phyloP scores from a whole-genome alignment of 345 rosid genomes.

The Laguncularia racemosa region DNA sequence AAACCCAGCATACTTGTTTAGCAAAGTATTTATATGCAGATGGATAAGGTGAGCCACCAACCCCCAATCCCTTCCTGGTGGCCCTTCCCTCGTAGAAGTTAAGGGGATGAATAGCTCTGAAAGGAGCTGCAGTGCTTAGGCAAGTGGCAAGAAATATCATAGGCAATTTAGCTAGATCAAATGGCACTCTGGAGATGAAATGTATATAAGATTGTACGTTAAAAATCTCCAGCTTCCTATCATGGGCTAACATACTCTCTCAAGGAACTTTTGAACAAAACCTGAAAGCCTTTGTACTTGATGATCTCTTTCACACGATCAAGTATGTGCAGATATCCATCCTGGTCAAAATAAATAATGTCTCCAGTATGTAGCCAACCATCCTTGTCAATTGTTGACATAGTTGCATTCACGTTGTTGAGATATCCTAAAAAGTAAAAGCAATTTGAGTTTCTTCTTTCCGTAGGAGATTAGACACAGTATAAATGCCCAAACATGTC shows the following conservation, averaged over 20 bases:
- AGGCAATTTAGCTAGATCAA: too few relatives aligned
- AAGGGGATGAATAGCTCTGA: too few relatives aligned
- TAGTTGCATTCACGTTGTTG: slow-evolving; percentile 56
- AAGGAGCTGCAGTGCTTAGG: too few relatives aligned
- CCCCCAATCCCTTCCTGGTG: too few relatives aligned
- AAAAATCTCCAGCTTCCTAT: too few relatives aligned
- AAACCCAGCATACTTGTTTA: neutral
- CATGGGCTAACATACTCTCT: too few relatives aligned
- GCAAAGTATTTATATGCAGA: neutral
- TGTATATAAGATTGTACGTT: too few relatives aligned
- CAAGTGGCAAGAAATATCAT: too few relatives aligned
- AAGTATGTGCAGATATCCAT: slow-evolving; percentile 58
- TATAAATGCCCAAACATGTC: neutral
- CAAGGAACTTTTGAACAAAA: slow-evolving; percentile 5
- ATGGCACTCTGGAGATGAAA: too few relatives aligned
- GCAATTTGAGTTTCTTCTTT: slow-evolving; percentile 1
- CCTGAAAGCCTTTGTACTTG: slow-evolving; percentile 93
- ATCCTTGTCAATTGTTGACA: slow-evolving; percentile 42
- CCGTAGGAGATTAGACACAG: neutral
- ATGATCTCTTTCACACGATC: slow-evolving; percentile 82
- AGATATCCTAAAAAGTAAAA: slow-evolving; percentile 42
- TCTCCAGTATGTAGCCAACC: slow-evolving; percentile 92
- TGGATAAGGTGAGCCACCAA: neutral
- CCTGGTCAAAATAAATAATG: slow-evolving; percentile 59
- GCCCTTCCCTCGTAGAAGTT: too few relatives aligned